A percentile compares a stretch with the other conserved stretches of the same genome.
phyloP scores from a whole-genome alignment of 129 eudicot genomes.

The Apium graveolens region DNA sequence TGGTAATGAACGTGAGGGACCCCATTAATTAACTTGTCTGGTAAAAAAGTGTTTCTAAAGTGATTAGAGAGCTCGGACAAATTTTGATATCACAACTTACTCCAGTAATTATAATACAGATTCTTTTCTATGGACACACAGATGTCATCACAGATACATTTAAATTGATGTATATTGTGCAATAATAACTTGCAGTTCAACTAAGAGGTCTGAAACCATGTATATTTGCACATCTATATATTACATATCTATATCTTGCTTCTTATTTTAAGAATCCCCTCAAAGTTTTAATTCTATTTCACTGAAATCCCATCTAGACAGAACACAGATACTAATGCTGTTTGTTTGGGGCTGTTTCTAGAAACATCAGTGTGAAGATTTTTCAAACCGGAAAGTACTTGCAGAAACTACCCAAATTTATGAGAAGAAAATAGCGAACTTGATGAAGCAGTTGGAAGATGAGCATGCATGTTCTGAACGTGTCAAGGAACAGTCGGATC shows the following conservation, averaged over 20 bases:
- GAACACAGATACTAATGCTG: constrained; percentile 19
- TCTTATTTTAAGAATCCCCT: background rate
- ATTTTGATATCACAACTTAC: background rate
- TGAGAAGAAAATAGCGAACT: constrained; percentile 67
- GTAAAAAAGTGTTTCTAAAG: background rate
- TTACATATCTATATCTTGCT: background rate
- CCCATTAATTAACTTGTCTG: background rate
- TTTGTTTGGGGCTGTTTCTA: constrained; percentile 46
- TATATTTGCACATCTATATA: background rate
- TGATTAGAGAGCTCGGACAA: background rate
- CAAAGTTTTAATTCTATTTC: background rate
- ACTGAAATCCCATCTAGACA: background rate
- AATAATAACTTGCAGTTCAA: background rate
- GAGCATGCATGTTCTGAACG: constrained; percentile 31
- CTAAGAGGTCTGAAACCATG: background rate
- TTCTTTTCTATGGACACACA: background rate
- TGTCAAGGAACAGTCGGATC: constrained; percentile 46
- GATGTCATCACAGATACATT: background rate
- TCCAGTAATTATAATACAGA: background rate
- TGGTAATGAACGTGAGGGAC: background rate
- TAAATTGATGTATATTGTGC: background rate
- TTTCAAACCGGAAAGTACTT: constrained; percentile 65
- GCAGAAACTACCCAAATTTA: constrained; percentile 90
- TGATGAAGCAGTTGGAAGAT: constrained; percentile 58
- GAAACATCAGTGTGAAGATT: constrained; percentile 66